Evolutionary conservation across 306 rosid genomes (phyloP).

Genomic region (Hippophae gyantsensis): DNA sequence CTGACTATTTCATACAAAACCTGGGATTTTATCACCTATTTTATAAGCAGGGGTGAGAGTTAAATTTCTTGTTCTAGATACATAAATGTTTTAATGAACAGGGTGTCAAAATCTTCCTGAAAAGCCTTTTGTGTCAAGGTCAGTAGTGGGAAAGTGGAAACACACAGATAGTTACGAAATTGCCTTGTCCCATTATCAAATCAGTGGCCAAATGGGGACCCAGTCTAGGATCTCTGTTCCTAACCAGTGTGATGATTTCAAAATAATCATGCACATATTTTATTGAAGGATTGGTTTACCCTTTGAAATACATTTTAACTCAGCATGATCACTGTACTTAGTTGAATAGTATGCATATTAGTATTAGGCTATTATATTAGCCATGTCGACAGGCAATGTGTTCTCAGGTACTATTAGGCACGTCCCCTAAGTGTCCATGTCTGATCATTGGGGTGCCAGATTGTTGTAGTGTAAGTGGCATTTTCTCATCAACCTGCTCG

Average conservation of each 20-base stretch:
- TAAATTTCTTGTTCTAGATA: slow-evolving; percentile 17
- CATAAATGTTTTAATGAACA: slow-evolving; percentile 28
- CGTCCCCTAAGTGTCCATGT: neutral
- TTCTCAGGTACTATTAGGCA: slow-evolving; percentile 17
- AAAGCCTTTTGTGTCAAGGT: slow-evolving; percentile 19
- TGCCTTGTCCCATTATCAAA: slow-evolving; percentile 33
- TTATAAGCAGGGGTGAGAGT: slow-evolving; percentile 26
- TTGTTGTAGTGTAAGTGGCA: slow-evolving; percentile 11
- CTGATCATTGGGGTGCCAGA: slow-evolving; percentile 1
- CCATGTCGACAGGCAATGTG: slow-evolving; percentile 12
- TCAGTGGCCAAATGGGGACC: slow-evolving; percentile 32
- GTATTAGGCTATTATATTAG: neutral
- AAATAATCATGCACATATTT: neutral
- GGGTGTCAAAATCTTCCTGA: slow-evolving; percentile 27
- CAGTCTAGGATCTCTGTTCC: slow-evolving; percentile 36
- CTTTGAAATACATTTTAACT: too few relatives aligned
- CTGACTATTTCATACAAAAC: slow-evolving; percentile 24
- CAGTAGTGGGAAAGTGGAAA: slow-evolving; percentile 32
- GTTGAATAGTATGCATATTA: too few relatives aligned
- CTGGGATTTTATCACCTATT: slow-evolving; percentile 30
- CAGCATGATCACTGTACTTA: too few relatives aligned
- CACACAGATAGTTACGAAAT: slow-evolving; percentile 62
- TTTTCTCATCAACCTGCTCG: slow-evolving; percentile 25
- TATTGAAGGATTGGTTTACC: too few relatives aligned
- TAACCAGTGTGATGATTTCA: slow-evolving; percentile 8